Percentiles rank a stretch among this genome's conserved stretches.
phyloP scores from a whole-genome alignment of 495 filamentous ascomycete species.

The Letharia columbiana region DNA sequence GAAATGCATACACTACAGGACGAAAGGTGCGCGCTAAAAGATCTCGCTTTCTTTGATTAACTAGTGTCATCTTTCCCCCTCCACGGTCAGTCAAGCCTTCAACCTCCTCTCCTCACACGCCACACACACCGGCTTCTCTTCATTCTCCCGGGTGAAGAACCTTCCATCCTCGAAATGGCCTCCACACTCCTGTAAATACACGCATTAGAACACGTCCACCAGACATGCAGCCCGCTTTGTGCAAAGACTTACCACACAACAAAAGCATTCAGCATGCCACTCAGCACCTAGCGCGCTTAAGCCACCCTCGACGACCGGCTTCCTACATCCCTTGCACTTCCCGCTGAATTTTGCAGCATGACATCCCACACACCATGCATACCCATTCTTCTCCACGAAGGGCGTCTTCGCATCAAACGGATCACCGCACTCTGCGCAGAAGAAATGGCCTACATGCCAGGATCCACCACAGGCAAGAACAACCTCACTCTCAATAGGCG shows the following conservation, averaged over 20 bases:
- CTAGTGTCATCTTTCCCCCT: background rate
- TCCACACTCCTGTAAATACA: constrained; percentile 45
- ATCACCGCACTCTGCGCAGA: constrained; percentile 98
- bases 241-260: constrained; percentile 49
- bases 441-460: constrained; percentile 98
- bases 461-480: constrained; percentile 85
- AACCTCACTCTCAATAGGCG: constrained; percentile 95
- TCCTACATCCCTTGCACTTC: constrained; percentile 78
- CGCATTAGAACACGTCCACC: constrained; percentile 4
- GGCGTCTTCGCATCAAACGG: constrained; percentile 75
- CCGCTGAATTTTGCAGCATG: constrained; percentile 84
- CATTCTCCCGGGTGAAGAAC: constrained; percentile 54
- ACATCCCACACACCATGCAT: constrained; percentile 92
- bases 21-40: no score
- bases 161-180: constrained; percentile 54
- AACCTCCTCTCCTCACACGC: constrained; percentile 55
- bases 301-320: constrained; percentile 77
- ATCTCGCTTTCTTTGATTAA: background rate
- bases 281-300: constrained; percentile 80
- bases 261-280: constrained; percentile 91
- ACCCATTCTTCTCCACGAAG: constrained; percentile 97
- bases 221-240: constrained; percentile 3
- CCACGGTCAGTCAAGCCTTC: constrained; percentile 37
- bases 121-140: constrained; percentile 53
- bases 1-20: background rate